A percentile compares a stretch with the other conserved stretches of the same genome.
Conservation (phyloP, 2,329 filamentous ascomycete genomes). For the Teratosphaeria gauchensis region DNA sequence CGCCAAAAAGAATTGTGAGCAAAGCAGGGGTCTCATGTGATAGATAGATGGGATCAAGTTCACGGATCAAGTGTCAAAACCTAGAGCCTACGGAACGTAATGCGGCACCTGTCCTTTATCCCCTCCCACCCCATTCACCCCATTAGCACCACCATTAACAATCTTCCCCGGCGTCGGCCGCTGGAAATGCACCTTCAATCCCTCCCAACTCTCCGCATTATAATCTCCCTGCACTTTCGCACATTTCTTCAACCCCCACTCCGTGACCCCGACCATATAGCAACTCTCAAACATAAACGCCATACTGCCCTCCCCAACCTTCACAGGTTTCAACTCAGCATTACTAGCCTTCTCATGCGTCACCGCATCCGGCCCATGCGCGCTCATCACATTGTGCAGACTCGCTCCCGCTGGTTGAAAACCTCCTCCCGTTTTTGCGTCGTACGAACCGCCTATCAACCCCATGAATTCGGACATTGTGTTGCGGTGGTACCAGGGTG, state of each 20-base stretch:
- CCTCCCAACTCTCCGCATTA: slow-evolving; percentile 70
- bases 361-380: slow-evolving; percentile 48
- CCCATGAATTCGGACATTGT: slow-evolving; percentile 59
- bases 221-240: slow-evolving; percentile 63
- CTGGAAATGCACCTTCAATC: slow-evolving; percentile 37
- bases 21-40: no score
- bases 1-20: no score
- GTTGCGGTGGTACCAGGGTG: slow-evolving; percentile 64
- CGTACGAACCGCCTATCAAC: slow-evolving; percentile 49
- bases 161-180: slow-evolving; percentile 11
- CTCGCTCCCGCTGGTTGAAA: slow-evolving; percentile 52
- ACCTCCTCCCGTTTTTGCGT: slow-evolving; percentile 47
- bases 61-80: no score
- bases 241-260: slow-evolving; percentile 63
- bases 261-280: slow-evolving; percentile 61
- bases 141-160: slow-evolving; percentile 11
- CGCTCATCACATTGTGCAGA: slow-evolving; percentile 37
- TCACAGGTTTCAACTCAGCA: slow-evolving; percentile 44
- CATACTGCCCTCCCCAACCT: slow-evolving; percentile 52
- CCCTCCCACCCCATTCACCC: slow-evolving; percentile 13
- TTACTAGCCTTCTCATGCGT: slow-evolving; percentile 49
- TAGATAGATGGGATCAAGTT: no score
- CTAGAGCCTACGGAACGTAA: slow-evolving; percentile 9
- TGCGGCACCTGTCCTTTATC: slow-evolving; percentile 20
- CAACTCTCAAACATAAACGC: slow-evolving; percentile 63